Percentiles rank a stretch among this genome's conserved stretches.
Evolutionary conservation across 2,329 filamentous ascomycete species (phyloP).

Genomic region (Stachybotrys echinatus): DNA sequence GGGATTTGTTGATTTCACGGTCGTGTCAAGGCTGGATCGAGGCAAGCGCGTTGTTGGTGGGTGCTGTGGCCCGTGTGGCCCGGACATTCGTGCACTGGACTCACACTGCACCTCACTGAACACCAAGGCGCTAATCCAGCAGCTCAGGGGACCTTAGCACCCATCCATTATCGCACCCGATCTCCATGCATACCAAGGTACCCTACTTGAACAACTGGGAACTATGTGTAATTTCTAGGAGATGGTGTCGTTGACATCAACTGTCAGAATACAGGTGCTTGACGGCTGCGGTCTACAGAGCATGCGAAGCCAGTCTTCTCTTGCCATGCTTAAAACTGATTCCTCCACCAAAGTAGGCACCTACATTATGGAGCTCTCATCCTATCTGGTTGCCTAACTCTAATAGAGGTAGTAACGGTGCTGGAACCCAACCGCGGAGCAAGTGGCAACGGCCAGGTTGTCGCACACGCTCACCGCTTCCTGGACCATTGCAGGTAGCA

Average conservation of each 20-base stretch:
- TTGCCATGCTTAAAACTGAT: too few relatives aligned
- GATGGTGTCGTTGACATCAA: too few relatives aligned
- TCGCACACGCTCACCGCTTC: background rate
- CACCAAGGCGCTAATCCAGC: background rate
- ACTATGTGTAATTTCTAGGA: too few relatives aligned
- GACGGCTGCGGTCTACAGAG: too few relatives aligned
- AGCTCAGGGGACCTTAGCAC: background rate
- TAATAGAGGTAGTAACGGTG: background rate
- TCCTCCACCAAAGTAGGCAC: too few relatives aligned
- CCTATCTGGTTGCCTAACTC: background rate
- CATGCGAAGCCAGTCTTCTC: too few relatives aligned
- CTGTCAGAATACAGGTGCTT: too few relatives aligned
- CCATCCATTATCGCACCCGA: too few relatives aligned
- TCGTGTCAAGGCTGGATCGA: slow-evolving; percentile 20
- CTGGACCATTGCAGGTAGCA: background rate
- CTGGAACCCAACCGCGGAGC: background rate
- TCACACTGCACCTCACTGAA: too few relatives aligned
- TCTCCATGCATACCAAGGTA: too few relatives aligned
- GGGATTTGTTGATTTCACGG: slow-evolving; percentile 35
- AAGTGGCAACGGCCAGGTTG: background rate
- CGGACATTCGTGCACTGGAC: slow-evolving; percentile 11
- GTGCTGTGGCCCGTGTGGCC: background rate
- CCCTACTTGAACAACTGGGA: too few relatives aligned
- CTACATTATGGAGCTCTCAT: background rate
- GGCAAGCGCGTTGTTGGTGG: slow-evolving; percentile 26